These are phyloP conservation scores for Thermomucor indicae-seudaticae DNA, from an alignment of 371 early-diverging fungal species.

Conservation along the genomic window DNA sequence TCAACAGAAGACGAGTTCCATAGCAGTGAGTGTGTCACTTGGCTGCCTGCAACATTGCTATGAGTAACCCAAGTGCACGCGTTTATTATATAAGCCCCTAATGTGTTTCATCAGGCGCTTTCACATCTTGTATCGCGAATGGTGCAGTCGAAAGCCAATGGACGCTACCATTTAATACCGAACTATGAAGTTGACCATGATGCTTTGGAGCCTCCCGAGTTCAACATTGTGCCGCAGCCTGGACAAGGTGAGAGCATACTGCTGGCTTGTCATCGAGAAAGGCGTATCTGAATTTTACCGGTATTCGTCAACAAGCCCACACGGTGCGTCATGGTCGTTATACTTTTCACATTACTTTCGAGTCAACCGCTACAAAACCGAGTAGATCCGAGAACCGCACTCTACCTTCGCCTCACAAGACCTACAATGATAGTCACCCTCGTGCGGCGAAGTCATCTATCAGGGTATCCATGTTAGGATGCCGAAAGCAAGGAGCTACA, in stretches of 20 bases:
- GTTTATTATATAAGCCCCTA: constrained; percentile 17
- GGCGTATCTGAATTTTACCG: neutral
- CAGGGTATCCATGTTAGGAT: constrained; percentile 7
- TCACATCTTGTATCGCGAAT: constrained; percentile 19
- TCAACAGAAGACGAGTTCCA: constrained; percentile 16
- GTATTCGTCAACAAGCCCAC: neutral
- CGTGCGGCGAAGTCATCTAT: constrained; percentile 9
- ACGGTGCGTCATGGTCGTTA: constrained; percentile 7
- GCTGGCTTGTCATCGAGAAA: too few species aligned
- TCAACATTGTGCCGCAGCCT: constrained; percentile 26
- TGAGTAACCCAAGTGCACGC: neutral
- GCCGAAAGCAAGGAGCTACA: constrained; percentile 4
- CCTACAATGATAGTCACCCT: neutral
- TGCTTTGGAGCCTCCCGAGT: constrained; percentile 24
- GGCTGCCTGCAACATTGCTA: too few species aligned
- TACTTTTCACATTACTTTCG: constrained; percentile 6
- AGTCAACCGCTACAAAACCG: neutral
- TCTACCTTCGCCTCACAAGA: neutral
- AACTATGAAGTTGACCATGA: constrained; percentile 16
- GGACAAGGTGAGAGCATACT: constrained; percentile 33
- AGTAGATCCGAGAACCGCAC: neutral
- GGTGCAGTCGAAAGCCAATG: constrained; percentile 12
- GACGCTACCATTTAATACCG: constrained; percentile 20
- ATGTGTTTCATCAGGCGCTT: constrained; percentile 28
- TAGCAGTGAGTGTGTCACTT: too few species aligned